Conservation (phyloP, 2,329 filamentous ascomycete species). For the Fusarium sarcochroum region DNA sequence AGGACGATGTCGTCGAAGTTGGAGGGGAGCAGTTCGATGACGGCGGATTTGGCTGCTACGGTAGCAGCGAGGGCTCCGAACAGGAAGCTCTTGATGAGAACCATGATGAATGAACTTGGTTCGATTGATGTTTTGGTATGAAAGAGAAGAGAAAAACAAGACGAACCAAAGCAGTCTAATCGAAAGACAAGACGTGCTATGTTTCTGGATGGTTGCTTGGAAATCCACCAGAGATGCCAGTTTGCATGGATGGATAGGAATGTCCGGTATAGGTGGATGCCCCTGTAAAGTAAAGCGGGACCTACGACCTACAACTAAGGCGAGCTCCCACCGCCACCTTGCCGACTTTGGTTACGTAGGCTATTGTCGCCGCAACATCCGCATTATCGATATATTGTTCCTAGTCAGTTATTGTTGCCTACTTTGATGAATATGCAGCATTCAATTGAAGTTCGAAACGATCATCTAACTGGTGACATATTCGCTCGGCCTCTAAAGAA, state of each 20-base stretch:
- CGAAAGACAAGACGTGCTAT: slow-evolving; percentile 22
- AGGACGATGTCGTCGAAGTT: slow-evolving; percentile 95
- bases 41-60: slow-evolving; percentile 80
- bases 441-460: too few species aligned
- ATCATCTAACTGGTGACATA: too few species aligned
- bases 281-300: slow-evolving; percentile 39
- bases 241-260: slow-evolving; percentile 45
- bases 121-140: slow-evolving; percentile 1
- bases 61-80: slow-evolving; percentile 68
- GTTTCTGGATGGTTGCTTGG: slow-evolving; percentile 41
- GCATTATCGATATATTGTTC: neutral
- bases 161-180: slow-evolving; percentile 24
- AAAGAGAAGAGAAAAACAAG: neutral
- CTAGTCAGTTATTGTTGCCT: neutral
- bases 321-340: slow-evolving; percentile 36
- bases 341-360: neutral
- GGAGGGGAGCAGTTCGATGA: slow-evolving; percentile 87
- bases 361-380: neutral
- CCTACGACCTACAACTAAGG: slow-evolving; percentile 36
- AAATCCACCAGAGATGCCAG: slow-evolving; percentile 52
- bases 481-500: too few species aligned
- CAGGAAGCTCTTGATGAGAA: slow-evolving; percentile 72
- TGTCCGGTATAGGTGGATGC: slow-evolving; percentile 35
- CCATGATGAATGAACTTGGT: slow-evolving; percentile 58
- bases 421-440: slow-evolving; percentile 40